Percentiles rank a stretch among this genome's conserved stretches.
These are phyloP conservation scores for Lactarius sp. DNA, from an alignment of 768 basidiomycete genomes.

Conservation along the genomic window DNA sequence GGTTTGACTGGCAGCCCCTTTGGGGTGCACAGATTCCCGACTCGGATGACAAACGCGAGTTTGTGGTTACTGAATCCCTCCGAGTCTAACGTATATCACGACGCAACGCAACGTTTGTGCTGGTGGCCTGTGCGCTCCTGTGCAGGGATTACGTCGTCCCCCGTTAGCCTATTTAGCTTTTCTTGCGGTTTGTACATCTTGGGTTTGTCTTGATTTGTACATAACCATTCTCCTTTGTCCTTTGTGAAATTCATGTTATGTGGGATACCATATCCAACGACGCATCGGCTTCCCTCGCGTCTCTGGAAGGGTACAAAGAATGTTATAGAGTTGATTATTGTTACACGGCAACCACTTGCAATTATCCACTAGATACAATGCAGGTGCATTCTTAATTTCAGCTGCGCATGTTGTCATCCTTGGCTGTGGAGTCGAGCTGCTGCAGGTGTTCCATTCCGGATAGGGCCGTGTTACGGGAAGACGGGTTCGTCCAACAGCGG, in stretches of 20 bases:
- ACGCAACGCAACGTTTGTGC: constrained; percentile 8
- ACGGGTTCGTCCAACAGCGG: no score
- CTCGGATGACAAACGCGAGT: constrained; percentile 30
- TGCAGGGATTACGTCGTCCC: neutral
- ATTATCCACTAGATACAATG: no score
- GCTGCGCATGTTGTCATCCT: no score
- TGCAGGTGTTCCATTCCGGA: no score
- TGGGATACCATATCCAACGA: neutral
- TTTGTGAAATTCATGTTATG: neutral
- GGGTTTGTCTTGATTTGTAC: constrained; percentile 12
- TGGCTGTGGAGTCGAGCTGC: no score
- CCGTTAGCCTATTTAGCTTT: constrained; percentile 11
- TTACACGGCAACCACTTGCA: no score
- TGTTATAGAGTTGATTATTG: neutral
- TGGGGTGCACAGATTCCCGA: constrained; percentile 29
- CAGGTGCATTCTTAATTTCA: no score
- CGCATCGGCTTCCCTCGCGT: neutral
- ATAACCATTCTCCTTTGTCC: neutral
- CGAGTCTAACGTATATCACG: constrained; percentile 18
- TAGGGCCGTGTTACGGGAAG: no score
- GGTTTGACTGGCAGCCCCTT: constrained; percentile 31
- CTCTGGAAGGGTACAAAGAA: neutral
- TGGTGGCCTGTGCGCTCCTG: constrained; percentile 10
- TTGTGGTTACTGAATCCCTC: constrained; percentile 28
- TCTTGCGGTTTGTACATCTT: constrained; percentile 1